These are phyloP conservation scores for Penicillium sp. DNA, from an alignment of 2,329 filamentous ascomycete species.

Conservation along the genomic window DNA sequence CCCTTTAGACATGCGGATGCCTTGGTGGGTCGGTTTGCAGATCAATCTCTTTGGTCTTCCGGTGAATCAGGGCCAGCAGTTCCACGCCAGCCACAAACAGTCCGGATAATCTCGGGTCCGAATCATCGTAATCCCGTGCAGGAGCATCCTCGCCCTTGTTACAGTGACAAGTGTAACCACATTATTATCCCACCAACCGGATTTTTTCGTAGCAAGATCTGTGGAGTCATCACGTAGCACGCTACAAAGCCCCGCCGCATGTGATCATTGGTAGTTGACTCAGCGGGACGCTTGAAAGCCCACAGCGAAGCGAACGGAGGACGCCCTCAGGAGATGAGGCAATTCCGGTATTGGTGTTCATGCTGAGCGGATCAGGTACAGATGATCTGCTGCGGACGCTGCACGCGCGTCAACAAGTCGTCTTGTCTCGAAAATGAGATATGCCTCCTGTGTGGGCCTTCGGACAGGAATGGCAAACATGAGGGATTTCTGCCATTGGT, in stretches of 20 bases:
- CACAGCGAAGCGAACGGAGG: neutral
- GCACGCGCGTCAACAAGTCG: neutral
- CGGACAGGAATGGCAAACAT: neutral
- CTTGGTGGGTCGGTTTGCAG: neutral
- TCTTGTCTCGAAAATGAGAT: neutral
- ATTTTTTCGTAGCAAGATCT: neutral
- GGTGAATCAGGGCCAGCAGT: neutral
- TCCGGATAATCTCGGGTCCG: neutral
- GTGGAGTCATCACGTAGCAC: neutral
- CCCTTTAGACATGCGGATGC: neutral
- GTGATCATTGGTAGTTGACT: neutral
- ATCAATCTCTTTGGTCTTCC: neutral
- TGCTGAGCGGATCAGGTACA: neutral
- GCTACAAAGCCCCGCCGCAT: neutral
- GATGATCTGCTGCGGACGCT: neutral
- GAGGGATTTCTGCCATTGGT: neutral
- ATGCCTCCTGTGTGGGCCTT: neutral
- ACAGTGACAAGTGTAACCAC: neutral
- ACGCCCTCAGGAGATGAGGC: neutral
- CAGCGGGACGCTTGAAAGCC: neutral
- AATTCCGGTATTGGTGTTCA: neutral
- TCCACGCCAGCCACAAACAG: neutral
- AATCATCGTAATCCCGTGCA: neutral
- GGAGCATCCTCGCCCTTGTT: neutral
- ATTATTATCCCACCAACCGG: neutral